phyloP scores from a whole-genome alignment of 1,284 basidiomycete genomes.

The Tausonia pullulans region DNA sequence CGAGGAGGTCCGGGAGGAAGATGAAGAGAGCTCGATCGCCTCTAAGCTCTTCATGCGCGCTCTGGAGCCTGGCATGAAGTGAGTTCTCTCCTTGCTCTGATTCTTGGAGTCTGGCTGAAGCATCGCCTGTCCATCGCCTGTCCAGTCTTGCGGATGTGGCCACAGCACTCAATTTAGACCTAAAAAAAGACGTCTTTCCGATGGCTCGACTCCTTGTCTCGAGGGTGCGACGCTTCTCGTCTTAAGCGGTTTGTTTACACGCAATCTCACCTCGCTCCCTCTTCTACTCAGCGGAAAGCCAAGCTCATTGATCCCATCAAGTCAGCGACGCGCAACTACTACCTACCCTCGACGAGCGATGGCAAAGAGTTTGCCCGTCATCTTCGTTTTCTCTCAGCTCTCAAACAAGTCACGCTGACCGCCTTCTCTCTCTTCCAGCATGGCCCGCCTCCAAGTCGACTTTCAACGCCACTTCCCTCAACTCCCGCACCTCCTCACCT shows the following conservation, averaged over 20 bases:
- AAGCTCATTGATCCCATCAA: slow-evolving; percentile 10
- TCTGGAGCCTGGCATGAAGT: slow-evolving; percentile 5
- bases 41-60: slow-evolving; percentile 10
- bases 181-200: slow-evolving; percentile 11
- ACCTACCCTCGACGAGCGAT: slow-evolving; percentile 7
- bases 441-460: background rate
- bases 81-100: background rate
- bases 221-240: slow-evolving; percentile 3
- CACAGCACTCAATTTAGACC: slow-evolving; percentile 9
- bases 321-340: slow-evolving; percentile 9
- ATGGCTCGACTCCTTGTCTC: slow-evolving; percentile 9
- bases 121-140: background rate
- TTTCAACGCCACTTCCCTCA: slow-evolving; percentile 8
- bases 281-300: slow-evolving; percentile 1
- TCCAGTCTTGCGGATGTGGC: slow-evolving; percentile 10
- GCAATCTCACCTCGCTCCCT: background rate
- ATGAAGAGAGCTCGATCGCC: background rate
- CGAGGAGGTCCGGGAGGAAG: background rate
- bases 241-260: background rate
- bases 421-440: background rate
- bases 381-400: background rate
- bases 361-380: slow-evolving; percentile 7
- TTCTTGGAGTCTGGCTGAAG: background rate
- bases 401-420: background rate
- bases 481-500: slow-evolving; percentile 5